Conservation (phyloP, 305 asterid species). For the Nicotiana rustica region DNA sequence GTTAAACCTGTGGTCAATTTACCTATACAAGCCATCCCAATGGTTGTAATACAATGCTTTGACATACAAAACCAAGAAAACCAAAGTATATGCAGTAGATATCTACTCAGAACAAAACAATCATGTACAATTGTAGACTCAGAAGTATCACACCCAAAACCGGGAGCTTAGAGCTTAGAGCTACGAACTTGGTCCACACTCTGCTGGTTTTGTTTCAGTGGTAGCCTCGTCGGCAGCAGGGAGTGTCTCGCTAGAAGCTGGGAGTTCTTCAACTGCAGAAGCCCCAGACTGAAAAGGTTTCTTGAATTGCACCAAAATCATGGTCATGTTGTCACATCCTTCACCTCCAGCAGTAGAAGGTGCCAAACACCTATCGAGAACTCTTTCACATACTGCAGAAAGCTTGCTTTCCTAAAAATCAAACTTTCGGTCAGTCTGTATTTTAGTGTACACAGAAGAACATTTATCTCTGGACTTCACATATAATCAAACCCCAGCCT, state of each 20-base stretch:
- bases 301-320: constrained; percentile 87
- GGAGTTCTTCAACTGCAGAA: constrained; percentile 15
- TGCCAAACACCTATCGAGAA: constrained; percentile 85
- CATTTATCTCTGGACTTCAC: not conserved
- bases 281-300: constrained; percentile 49
- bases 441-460: not conserved
- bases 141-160: constrained; percentile 9
- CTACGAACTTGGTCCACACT: constrained; percentile 38
- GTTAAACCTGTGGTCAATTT: constrained; percentile 15
- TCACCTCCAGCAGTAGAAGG: constrained; percentile 93
- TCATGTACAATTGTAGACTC: constrained; percentile 41
- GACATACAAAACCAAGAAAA: not conserved
- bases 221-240: constrained; percentile 46
- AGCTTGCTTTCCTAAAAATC: constrained; percentile 81
- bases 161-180: not conserved
- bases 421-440: not conserved
- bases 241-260: constrained; percentile 46
- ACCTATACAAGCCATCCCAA: constrained; percentile 32
- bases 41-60: constrained; percentile 31
- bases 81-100: constrained; percentile 3
- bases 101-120: not conserved
- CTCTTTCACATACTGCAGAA: constrained; percentile 82
- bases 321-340: constrained; percentile 99
- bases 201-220: constrained; percentile 36
- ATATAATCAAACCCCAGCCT: not conserved